Base-by-base conservation (phyloP, 345 rosid species). In the Iberis pinnata region DNA sequence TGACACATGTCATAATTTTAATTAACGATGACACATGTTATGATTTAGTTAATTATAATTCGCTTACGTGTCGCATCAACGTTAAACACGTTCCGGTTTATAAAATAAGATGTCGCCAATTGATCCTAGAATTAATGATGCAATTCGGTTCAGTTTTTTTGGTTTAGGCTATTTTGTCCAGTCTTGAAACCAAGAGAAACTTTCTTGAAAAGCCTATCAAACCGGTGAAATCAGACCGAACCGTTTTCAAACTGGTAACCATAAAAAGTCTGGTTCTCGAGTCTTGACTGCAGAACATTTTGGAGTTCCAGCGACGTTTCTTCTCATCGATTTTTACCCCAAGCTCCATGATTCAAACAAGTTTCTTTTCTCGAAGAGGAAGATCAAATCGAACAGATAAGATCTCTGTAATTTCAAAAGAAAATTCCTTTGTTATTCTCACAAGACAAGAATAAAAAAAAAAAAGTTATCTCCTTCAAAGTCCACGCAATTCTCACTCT, bases 401-500 rank as follows among this genome's bases (percentile, higher is more conserved):
- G 58, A 49, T 49, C 70, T 32, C 15, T 42, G 53, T 18, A 18
- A 22, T 32, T 11, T 29, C 8, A 7, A 9, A 29, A 8, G 31
- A 9, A 47, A 42, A 50, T n/a, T 13, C 25, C 42, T 25, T n/a
- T 9, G 15, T 10, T 49, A 9, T 29, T 29, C 7, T 7, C 2
- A 22, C 6, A 2, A 3, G 17, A 16, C 27, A 0, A 3, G 44
- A 58, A 49, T 12, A 49, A 43, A 49, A 17, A 26, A 50, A 35
- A 26, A 65, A 64, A 18, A 14, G 42, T 43, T 1, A 22, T 57
- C 44, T 49, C 33, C 40, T 26, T 25, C 58, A 42, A 49, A 57
- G 47, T 65, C 58, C 53, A 33, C 70, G 45, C 58, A 2, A 42
- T 65, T 57, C 48, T 58, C 59, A 32, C 52, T 13, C 5, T 38